Evolutionary conservation across 768 basidiomycete genomes (phyloP).

Genomic region (Pisolithus albus): DNA sequence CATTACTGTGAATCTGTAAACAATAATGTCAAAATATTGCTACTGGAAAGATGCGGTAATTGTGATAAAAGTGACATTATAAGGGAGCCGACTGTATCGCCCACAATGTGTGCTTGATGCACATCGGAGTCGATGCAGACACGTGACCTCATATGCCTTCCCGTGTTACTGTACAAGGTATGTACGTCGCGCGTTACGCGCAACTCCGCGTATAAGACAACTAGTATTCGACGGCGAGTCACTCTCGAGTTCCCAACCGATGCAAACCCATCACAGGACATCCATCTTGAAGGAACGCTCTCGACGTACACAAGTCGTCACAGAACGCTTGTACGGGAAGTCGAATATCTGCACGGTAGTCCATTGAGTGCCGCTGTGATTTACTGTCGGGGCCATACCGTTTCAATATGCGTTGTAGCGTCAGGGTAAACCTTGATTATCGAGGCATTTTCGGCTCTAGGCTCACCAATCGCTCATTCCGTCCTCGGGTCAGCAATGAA

Average conservation of each 20-base stretch:
- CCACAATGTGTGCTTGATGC: no score
- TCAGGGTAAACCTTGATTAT: slow-evolving; percentile 21
- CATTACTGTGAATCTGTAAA: no score
- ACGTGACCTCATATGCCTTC: no score
- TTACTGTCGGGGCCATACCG: slow-evolving; percentile 5
- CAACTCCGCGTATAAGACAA: no score
- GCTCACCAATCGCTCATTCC: slow-evolving; percentile 37
- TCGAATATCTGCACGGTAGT: slow-evolving; percentile 14
- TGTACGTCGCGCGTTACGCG: no score
- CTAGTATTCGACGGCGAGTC: no score
- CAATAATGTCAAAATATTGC: no score
- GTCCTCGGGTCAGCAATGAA: slow-evolving; percentile 41
- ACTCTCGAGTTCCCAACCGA: not conserved
- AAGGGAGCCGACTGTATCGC: no score
- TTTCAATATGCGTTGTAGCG: slow-evolving; percentile 17
- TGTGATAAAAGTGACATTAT: no score
- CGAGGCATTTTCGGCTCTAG: slow-evolving; percentile 26
- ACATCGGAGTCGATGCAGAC: no score
- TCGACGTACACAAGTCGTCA: slow-evolving; percentile 5
- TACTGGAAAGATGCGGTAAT: no score
- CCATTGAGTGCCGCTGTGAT: not conserved
- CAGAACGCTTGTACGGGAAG: slow-evolving; percentile 22
- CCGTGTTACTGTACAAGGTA: no score
- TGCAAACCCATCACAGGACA: slow-evolving; percentile 6
- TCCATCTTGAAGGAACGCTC: slow-evolving; percentile 21